phyloP scores from a whole-genome alignment of 495 filamentous ascomycete genomes.

The Podospora tetraspora region DNA sequence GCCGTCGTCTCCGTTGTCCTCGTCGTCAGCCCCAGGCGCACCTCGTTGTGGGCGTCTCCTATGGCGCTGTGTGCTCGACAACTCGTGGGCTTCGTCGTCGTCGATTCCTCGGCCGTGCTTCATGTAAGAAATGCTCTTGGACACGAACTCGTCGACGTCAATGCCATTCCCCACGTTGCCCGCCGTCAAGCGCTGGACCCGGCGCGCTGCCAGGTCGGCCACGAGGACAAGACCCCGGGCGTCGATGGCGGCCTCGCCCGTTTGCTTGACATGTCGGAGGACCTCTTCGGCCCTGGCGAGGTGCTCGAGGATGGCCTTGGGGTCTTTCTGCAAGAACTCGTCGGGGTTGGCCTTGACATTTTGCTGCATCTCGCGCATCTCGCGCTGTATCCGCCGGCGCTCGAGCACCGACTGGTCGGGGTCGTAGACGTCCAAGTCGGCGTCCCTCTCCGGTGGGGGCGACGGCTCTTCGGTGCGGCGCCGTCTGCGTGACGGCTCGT shows the following conservation, averaged over 20 bases:
- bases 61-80: constrained; percentile 44
- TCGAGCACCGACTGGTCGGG: constrained; percentile 83
- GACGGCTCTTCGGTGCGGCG: constrained; percentile 37
- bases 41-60: constrained; percentile 30
- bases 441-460: constrained; percentile 9
- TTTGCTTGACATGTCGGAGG: constrained; percentile 73
- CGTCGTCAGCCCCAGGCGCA: constrained; percentile 29
- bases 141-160: constrained; percentile 90
- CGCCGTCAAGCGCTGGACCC: constrained; percentile 60
- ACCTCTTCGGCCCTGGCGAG: constrained; percentile 59
- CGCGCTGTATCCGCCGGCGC: constrained; percentile 62
- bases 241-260: constrained; percentile 87
- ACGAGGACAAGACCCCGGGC: constrained; percentile 73
- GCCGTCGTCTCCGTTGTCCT: constrained; percentile 56
- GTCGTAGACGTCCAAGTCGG: constrained; percentile 60
- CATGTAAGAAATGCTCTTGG: constrained; percentile 89
- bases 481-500: constrained; percentile 30
- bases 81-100: constrained; percentile 36
- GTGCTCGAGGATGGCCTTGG: constrained; percentile 51
- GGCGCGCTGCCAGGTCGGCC: constrained; percentile 72
- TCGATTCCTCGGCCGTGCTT: constrained; percentile 48
- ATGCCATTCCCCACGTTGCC: constrained; percentile 67
- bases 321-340: constrained; percentile 58
- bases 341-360: constrained; percentile 66
- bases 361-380: constrained; percentile 59